Base-by-base conservation (phyloP, 1,284 basidiomycete genomes). In the Veloboletus limbatus region DNA sequence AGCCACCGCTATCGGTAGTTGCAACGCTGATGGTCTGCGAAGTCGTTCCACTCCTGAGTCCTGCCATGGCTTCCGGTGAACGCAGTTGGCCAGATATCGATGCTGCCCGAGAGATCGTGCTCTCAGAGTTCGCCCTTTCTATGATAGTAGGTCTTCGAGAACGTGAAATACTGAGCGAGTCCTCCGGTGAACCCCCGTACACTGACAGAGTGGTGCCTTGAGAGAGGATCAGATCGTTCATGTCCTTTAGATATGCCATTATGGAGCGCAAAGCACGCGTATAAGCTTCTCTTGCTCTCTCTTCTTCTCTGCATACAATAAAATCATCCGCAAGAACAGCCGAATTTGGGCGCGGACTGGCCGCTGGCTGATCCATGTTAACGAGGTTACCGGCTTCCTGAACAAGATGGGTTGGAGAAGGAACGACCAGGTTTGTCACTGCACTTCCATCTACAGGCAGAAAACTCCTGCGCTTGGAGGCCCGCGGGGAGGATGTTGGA, bases 221-320 rank as follows among this genome's bases (percentile, higher is more conserved):
- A 5, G 78, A 75, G 45, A 80, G 63, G 18, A 78, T 79, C 26
- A 99, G 75, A 62, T 97, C 95, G 60, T 95, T 88, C 78, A 99
- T 86, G 61, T 99, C 96, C 58, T 85, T 85, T 17, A 99, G 77
- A 68, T 98, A 98, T 14, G 88, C 87, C 86, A 98, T 94, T 31
- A 99, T 82, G 10, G 89, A 89, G 49, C 91, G 81, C 40, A 98
- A 72, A 20, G 89, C 91, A 36, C 82, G 77, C 55, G 79, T 78
- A 58, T 89, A 88, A 27, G 79, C 76, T 60, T 88, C 85, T 34
- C 80, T 72, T 14, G 74, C 76, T 34, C 81, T 75, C 51, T 88
- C 87, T 63, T 85, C 82, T 66, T 88, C 85, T 40, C 75, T 77
- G 38, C 78, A 76, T 21, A 35, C 26, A 33, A 34, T 25, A 28